These are phyloP conservation scores for Chenopodium suecicum DNA, from an alignment of 148 eudicot species.

Conservation along the genomic window DNA sequence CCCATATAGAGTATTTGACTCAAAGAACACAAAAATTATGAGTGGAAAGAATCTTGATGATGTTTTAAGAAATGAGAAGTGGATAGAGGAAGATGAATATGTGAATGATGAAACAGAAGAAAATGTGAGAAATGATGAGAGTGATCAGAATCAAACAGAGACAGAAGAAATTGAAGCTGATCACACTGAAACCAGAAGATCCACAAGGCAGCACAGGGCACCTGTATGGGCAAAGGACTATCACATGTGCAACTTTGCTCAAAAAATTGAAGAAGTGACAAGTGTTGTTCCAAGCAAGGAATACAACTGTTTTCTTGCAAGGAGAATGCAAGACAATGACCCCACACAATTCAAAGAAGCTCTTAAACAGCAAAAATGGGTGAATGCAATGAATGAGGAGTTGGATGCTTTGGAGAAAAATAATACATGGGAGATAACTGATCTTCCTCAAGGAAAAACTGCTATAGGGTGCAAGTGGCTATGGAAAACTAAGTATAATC, in stretches of 20 bases:
- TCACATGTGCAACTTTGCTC: too few species aligned
- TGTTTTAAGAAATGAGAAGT: neutral
- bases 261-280: neutral
- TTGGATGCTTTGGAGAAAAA: neutral
- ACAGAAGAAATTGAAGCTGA: too few species aligned
- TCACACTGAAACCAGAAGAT: too few species aligned
- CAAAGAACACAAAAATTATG: too few species aligned
- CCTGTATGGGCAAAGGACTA: too few species aligned
- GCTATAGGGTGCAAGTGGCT: conserved; percentile 5
- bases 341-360: neutral
- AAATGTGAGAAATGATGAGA: too few species aligned
- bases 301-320: neutral
- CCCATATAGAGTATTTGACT: neutral
- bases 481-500: neutral
- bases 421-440: neutral
- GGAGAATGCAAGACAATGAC: neutral
- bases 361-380: neutral
- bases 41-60: neutral
- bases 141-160: too few species aligned
- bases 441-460: neutral
- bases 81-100: too few species aligned
- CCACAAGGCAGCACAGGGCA: too few species aligned
- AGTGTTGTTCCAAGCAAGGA: neutral
- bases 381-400: neutral
- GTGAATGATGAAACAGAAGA: too few species aligned